Conservation (phyloP, 2,329 filamentous ascomycete species). For the Sporothrix luriei region DNA sequence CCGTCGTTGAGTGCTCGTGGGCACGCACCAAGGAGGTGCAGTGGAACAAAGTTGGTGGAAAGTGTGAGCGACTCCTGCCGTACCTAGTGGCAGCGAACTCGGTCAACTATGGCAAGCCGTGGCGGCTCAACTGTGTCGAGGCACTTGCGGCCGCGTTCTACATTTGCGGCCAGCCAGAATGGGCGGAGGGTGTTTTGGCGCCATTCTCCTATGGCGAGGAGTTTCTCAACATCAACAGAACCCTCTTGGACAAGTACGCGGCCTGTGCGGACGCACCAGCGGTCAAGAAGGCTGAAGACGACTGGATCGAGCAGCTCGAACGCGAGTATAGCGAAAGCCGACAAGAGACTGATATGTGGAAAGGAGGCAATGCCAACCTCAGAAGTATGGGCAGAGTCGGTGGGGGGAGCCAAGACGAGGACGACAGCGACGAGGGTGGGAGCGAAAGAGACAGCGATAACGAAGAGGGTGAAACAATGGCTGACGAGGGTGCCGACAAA, state of each 20-base stretch:
- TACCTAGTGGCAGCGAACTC: conserved; percentile 96
- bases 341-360: conserved; percentile 76
- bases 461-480: conserved; percentile 51
- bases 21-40: conserved; percentile 88
- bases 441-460: conserved; percentile 44
- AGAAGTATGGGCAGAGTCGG: conserved; percentile 38
- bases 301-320: conserved; percentile 88
- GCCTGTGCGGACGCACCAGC: conserved; percentile 78
- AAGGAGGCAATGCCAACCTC: conserved; percentile 81
- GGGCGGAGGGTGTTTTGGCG: conserved; percentile 80
- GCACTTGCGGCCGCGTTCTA: conserved; percentile 89
- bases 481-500: conserved; percentile 48
- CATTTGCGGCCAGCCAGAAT: conserved; percentile 89
- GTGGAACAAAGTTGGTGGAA: conserved; percentile 87
- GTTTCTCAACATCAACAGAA: conserved; percentile 88
- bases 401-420: conserved; percentile 48
- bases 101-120: conserved; percentile 96
- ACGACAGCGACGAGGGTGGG: conserved; percentile 47
- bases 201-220: conserved; percentile 86
- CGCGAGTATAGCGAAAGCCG: conserved; percentile 83
- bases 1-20: conserved; percentile 97
- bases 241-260: conserved; percentile 80
- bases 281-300: conserved; percentile 80
- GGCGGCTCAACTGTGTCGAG: conserved; percentile 93
- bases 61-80: conserved; percentile 85